Evolutionary conservation across 208 protist genomes (phyloP).

Genomic region (Angomonas ambiguus): DNA sequence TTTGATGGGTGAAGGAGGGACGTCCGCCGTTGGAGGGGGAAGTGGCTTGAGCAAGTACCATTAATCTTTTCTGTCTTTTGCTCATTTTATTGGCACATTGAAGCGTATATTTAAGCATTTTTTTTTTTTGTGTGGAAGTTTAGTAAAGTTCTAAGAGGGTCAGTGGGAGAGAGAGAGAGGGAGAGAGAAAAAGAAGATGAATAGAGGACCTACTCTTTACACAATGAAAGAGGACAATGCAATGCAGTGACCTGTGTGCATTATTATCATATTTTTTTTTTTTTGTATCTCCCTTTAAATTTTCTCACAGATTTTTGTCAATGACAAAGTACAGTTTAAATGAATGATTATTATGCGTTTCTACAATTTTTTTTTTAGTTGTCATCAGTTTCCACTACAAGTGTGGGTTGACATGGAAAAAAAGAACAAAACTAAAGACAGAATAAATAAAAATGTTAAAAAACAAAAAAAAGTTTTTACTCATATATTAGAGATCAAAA

Average conservation of each 20-base stretch:
- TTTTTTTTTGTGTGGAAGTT: background rate
- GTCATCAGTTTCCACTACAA: too few species aligned
- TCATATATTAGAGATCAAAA: slow-evolving; percentile 13
- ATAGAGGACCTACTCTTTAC: slow-evolving; percentile 3
- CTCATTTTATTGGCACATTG: background rate
- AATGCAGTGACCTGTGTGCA: too few species aligned
- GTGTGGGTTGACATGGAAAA: slow-evolving; percentile 10
- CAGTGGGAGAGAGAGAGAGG: background rate
- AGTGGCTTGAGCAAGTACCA: slow-evolving; percentile 18
- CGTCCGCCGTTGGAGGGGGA: slow-evolving; percentile 7
- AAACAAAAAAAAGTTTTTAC: too few species aligned
- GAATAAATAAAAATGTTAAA: too few species aligned
- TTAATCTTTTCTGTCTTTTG: slow-evolving; percentile 25
- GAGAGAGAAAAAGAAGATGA: slow-evolving; percentile 7
- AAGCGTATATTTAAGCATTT: background rate
- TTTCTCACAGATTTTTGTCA: too few species aligned
- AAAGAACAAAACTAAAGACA: slow-evolving; percentile 11
- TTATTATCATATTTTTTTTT: too few species aligned
- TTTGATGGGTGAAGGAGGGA: slow-evolving; percentile 14
- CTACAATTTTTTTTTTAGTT: too few species aligned
- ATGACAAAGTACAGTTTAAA: too few species aligned
- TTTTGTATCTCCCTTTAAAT: too few species aligned
- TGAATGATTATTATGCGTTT: too few species aligned
- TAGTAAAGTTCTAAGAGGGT: background rate
- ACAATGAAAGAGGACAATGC: background rate